Conservation (phyloP, 495 filamentous ascomycete species). For the Podospora fimiseda region DNA sequence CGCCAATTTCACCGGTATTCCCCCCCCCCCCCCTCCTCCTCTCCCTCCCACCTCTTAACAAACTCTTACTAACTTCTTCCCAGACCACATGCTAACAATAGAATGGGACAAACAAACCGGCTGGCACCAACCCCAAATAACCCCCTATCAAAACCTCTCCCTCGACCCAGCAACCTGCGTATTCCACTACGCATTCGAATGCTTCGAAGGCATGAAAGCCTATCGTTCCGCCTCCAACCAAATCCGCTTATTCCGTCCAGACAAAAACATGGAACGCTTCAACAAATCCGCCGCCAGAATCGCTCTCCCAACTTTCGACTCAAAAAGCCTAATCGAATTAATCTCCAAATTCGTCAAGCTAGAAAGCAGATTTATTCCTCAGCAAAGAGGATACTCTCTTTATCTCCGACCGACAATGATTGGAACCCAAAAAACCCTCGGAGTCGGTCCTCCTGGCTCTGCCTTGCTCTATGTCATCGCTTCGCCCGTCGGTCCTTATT, state of each 20-base stretch:
- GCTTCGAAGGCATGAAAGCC: slow-evolving; percentile 98
- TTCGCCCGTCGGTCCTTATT: slow-evolving; percentile 94
- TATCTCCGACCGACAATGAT: slow-evolving; percentile 97
- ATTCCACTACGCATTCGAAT: slow-evolving; percentile 96
- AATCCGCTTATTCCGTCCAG: slow-evolving; percentile 85
- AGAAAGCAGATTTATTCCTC: slow-evolving; percentile 83
- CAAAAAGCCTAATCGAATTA: slow-evolving; percentile 64
- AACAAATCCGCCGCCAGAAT: slow-evolving; percentile 87
- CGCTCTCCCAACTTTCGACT: slow-evolving; percentile 77
- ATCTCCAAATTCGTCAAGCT: slow-evolving; percentile 72
- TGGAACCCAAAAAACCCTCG: slow-evolving; percentile 88
- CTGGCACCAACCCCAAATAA: slow-evolving; percentile 76
- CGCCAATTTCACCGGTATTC: slow-evolving; percentile 73
- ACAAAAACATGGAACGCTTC: slow-evolving; percentile 91
- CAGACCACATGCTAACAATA: slow-evolving; percentile 93
- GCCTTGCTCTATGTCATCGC: slow-evolving; percentile 92
- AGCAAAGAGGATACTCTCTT: slow-evolving; percentile 77
- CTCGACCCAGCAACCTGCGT: slow-evolving; percentile 95
- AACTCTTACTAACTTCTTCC: not conserved
- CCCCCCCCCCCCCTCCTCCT: not conserved
- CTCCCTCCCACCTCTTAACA: not conserved
- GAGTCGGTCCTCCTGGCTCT: slow-evolving; percentile 82
- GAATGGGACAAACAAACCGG: slow-evolving; percentile 78
- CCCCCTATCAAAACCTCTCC: slow-evolving; percentile 92
- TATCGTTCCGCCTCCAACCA: slow-evolving; percentile 73